These are phyloP conservation scores for Boletus eberwhitei DNA, from an alignment of 768 basidiomycete species.

Conservation along the genomic window DNA sequence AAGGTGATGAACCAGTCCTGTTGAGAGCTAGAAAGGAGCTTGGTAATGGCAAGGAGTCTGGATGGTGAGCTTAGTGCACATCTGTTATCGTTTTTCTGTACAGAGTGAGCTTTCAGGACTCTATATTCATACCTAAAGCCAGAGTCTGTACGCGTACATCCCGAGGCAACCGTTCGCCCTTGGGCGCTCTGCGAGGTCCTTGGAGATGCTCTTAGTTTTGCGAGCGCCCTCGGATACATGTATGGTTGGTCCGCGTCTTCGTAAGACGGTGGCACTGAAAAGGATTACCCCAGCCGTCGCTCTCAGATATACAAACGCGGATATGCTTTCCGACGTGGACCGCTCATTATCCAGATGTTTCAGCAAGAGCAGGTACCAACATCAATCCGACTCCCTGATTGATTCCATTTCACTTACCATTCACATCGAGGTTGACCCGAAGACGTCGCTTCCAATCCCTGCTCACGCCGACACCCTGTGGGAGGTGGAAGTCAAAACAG, in stretches of 20 bases:
- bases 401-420: slow-evolving; percentile 6
- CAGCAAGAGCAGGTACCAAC: slow-evolving; percentile 74
- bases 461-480: slow-evolving; percentile 79
- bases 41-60: slow-evolving; percentile 47
- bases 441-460: slow-evolving; percentile 70
- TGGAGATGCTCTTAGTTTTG: slow-evolving; percentile 78
- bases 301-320: slow-evolving; percentile 82
- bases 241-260: slow-evolving; percentile 33
- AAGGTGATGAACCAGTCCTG: slow-evolving; percentile 61
- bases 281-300: slow-evolving; percentile 43
- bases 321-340: slow-evolving; percentile 69
- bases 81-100: neutral
- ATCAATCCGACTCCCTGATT: neutral
- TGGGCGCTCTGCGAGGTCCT: slow-evolving; percentile 78
- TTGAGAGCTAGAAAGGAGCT: slow-evolving; percentile 76
- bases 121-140: slow-evolving; percentile 81
- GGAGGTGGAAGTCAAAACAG: slow-evolving; percentile 88
- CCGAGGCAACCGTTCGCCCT: slow-evolving; percentile 83
- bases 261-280: neutral
- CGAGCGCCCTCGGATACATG: slow-evolving; percentile 75
- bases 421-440: slow-evolving; percentile 58
- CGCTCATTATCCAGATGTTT: slow-evolving; percentile 75
- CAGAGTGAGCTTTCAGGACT: slow-evolving; percentile 43
- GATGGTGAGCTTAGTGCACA: slow-evolving; percentile 48
- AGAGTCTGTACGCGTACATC: slow-evolving; percentile 78